Evolutionary conservation across 2,329 filamentous ascomycete genomes (phyloP).

Genomic region (Pseudogymnoascus verrucosus): DNA sequence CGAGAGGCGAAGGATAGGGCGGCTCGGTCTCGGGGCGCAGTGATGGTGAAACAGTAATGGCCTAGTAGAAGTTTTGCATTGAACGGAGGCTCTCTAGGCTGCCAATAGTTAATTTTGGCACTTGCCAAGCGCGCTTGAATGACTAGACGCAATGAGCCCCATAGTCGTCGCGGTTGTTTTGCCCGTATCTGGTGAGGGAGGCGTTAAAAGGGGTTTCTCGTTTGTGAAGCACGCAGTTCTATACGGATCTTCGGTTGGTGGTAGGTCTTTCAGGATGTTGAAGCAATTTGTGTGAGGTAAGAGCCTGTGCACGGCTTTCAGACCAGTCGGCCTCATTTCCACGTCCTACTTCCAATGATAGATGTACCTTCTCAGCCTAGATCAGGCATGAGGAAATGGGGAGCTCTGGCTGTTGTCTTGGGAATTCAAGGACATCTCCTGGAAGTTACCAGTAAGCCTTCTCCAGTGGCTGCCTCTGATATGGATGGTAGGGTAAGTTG

Average conservation of each 20-base stretch:
- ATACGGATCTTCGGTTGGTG: neutral
- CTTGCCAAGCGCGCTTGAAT: neutral
- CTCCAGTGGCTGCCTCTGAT: neutral
- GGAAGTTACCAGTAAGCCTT: neutral
- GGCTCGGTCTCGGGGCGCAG: neutral
- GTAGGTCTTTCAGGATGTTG: neutral
- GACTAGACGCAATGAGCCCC: conserved; percentile 1
- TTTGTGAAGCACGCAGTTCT: neutral
- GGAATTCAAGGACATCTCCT: neutral
- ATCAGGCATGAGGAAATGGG: neutral
- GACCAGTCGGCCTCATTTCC: neutral
- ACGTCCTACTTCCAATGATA: neutral
- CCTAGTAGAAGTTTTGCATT: neutral
- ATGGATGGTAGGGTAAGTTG: neutral
- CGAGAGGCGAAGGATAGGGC: neutral
- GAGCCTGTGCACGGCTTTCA: neutral
- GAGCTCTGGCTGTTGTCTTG: neutral
- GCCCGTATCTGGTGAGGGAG: neutral
- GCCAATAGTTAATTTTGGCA: conserved; percentile 4
- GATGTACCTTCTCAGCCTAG: neutral
- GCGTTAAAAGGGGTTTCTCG: neutral
- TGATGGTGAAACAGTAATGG: neutral
- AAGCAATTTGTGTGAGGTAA: neutral
- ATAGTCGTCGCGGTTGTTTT: neutral
- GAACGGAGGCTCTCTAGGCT: neutral